Evolutionary conservation across 148 eudicot species (phyloP).

Genomic region (Rhododendron mucronatum): DNA sequence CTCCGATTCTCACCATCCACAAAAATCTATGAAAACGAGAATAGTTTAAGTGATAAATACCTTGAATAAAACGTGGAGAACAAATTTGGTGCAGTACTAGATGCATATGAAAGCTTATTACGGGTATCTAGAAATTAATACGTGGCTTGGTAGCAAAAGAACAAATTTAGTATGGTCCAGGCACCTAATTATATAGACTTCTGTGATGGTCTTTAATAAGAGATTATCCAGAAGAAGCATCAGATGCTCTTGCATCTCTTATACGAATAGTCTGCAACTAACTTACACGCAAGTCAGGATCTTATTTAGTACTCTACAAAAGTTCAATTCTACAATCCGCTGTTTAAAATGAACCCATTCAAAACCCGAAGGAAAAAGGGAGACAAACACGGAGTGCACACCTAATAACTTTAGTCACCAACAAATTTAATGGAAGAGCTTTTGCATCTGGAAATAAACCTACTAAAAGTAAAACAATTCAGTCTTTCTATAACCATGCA

Average conservation of each 20-base stretch:
- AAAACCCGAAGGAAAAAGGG: not conserved
- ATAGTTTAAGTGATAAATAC: not conserved
- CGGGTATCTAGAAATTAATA: not conserved
- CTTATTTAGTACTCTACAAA: not conserved
- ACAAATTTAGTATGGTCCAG: not conserved
- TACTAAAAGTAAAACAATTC: not conserved
- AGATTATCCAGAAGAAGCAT: not conserved
- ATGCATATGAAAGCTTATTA: not conserved
- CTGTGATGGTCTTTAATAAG: not conserved
- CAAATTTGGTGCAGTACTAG: not conserved
- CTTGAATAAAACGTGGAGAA: not conserved
- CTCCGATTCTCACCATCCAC: conserved; percentile 99
- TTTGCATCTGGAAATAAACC: not conserved
- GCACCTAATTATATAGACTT: not conserved
- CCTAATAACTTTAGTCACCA: not conserved
- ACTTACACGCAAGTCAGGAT: not conserved
- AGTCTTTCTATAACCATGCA: not conserved
- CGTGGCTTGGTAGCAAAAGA: not conserved
- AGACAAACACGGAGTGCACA: not conserved
- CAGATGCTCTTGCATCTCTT: conserved; percentile 1
- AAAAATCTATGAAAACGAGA: conserved; percentile 53
- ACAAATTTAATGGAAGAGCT: not conserved
- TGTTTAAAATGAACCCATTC: not conserved
- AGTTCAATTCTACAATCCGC: not conserved
- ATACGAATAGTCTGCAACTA: not conserved